Evolutionary conservation across 768 basidiomycete species (phyloP), one percentile per base, ranked within the genome.

Genomic region (Polyporus arcularius): DNA sequence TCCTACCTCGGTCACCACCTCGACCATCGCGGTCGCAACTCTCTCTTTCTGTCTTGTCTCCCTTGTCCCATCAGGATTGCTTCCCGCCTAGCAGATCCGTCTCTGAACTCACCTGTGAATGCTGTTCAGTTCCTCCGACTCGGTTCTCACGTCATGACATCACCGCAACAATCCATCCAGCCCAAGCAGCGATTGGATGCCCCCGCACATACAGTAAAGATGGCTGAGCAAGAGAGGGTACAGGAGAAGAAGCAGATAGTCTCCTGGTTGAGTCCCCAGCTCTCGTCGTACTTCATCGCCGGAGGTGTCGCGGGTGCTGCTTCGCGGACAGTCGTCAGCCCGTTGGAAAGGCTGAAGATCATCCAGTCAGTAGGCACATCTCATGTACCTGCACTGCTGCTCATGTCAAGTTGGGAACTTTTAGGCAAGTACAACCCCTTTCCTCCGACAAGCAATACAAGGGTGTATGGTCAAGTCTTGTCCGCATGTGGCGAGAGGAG

Each of bases 401-500:
- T 39, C 30, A 35, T 47, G 45, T 16, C 21, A n/a, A 18, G 7
- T 40, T 15, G 21, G n/a, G 49, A 38, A 38, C 42, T 6, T 35
- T 39, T 28, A 96, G 95, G 72, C 96, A 98, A 78, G 94, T 94
- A n/a, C 96, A 97, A 72, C 88, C 87, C 30, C 81, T 75, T 47
- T 75, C 80, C 31, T 80, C 83, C 15, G 78, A 82, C 64, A 74
- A 78, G 52, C 88, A 89, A 68, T 96, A 96, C 75, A 86, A 80
- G 66, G 94, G 94, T 18, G 93, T 96, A 39, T 92, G 87, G 85
- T 77, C 84, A 16, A 92, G 90, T 65, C 82, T 96, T 47, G 82
- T 82, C 16, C 85, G 96, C 63, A 96, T 96, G 87, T 98, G 93
- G 91, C 76, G 78, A 64, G 95, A 98, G 72, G 96, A 98, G 74